Evolutionary conservation across 768 basidiomycete species (phyloP).

Genomic region (Pisolithus orientalis): DNA sequence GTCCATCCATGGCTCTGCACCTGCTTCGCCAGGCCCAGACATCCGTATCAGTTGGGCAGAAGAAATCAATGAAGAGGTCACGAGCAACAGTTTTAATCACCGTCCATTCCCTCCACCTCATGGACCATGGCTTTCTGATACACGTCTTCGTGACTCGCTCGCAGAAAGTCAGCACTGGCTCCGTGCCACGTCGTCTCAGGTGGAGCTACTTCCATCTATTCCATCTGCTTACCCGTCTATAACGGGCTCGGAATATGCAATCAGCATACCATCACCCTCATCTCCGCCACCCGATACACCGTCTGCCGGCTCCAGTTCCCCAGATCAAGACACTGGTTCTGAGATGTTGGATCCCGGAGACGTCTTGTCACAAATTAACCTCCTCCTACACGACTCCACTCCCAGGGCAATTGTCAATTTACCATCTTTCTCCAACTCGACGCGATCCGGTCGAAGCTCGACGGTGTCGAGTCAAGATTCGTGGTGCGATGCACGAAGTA

Average conservation of each 20-base stretch:
- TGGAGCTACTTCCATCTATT: slow-evolving; percentile 21
- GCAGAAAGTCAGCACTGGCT: slow-evolving; percentile 2
- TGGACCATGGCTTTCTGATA: background rate
- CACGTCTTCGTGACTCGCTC: background rate
- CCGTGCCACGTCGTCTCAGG: slow-evolving; percentile 2
- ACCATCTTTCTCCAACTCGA: background rate
- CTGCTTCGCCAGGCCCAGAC: slow-evolving; percentile 16
- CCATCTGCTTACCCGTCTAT: slow-evolving; percentile 20
- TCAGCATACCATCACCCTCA: slow-evolving; percentile 16
- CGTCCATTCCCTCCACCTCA: background rate
- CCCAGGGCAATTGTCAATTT: background rate
- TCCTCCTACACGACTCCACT: background rate
- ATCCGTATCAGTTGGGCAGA: slow-evolving; percentile 10
- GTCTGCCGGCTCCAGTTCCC: background rate
- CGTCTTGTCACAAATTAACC: background rate
- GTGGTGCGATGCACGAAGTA: slow-evolving; percentile 25
- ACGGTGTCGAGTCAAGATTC: slow-evolving; percentile 12
- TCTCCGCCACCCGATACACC: slow-evolving; percentile 11
- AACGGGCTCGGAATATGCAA: slow-evolving; percentile 16
- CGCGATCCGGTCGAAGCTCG: background rate
- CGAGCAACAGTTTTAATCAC: background rate
- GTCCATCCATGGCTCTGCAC: slow-evolving; percentile 11
- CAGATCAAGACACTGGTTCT: slow-evolving; percentile 9
- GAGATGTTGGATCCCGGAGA: slow-evolving; percentile 6
- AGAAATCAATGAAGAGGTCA: slow-evolving; percentile 10